Evolutionary conservation across 768 basidiomycete genomes (phyloP).

Genomic region (Tricholoma sp.): DNA sequence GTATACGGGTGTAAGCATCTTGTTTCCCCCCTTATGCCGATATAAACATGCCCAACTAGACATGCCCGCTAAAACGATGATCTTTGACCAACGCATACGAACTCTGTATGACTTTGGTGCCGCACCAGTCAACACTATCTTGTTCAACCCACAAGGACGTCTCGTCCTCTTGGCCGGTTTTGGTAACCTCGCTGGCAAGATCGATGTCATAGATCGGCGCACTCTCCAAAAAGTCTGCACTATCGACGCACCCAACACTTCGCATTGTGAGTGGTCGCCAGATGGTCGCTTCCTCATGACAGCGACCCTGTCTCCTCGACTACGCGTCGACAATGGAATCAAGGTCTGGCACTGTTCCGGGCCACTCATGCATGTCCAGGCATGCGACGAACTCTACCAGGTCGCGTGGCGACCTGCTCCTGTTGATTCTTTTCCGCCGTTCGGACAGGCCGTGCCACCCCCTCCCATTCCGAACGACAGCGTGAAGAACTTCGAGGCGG

Average conservation of each 20-base stretch:
- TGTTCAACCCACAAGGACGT: conserved; percentile 92
- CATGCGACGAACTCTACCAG: conserved; percentile 87
- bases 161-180: conserved; percentile 90
- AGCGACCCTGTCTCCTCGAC: conserved; percentile 89
- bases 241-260: conserved; percentile 91
- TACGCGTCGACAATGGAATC: conserved; percentile 96
- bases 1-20: conserved; percentile 86
- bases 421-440: conserved; percentile 59
- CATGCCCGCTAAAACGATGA: conserved; percentile 91
- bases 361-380: conserved; percentile 77
- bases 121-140: conserved; percentile 85
- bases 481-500: conserved; percentile 43
- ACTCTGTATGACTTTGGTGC: conserved; percentile 87
- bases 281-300: conserved; percentile 92
- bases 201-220: conserved; percentile 88
- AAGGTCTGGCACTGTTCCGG: conserved; percentile 95
- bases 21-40: background rate
- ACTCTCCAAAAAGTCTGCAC: conserved; percentile 71
- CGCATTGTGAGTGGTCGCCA: conserved; percentile 92
- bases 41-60: conserved; percentile 36
- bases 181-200: conserved; percentile 93
- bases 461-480: conserved; percentile 63
- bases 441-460: conserved; percentile 60
- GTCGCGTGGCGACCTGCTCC: conserved; percentile 75
- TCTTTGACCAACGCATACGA: conserved; percentile 89